Conservation (phyloP, 2,329 filamentous ascomycete species). For the Fusarium sp. region DNA sequence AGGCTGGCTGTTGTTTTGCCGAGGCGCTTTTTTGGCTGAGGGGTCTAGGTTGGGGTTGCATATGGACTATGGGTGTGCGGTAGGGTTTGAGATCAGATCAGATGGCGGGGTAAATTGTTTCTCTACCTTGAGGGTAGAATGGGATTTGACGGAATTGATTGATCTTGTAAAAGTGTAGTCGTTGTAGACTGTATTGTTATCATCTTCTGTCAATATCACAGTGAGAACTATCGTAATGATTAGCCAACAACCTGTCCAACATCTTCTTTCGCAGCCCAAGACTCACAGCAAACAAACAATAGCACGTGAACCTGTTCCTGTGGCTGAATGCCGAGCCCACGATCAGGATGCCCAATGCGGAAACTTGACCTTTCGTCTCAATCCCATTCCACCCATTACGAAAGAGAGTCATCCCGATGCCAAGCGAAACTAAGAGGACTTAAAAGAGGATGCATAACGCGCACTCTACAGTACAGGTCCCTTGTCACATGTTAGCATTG, state of each 20-base stretch:
- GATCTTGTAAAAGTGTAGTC: not conserved
- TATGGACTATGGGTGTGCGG: conserved; percentile 14
- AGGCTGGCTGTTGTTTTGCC: conserved; percentile 6
- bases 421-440: not conserved
- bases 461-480: not conserved
- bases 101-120: conserved; percentile 20
- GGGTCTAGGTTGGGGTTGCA: conserved; percentile 12
- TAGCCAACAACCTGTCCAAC: not conserved
- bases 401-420: not conserved
- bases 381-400: not conserved
- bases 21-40: conserved; percentile 22
- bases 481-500: not conserved
- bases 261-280: not conserved
- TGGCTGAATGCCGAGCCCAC: conserved; percentile 11
- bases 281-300: not conserved
- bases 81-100: conserved; percentile 9
- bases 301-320: conserved; percentile 2
- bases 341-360: conserved; percentile 39
- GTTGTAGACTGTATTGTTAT: not conserved
- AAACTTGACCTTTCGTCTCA: conserved; percentile 10
- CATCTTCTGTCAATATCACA: not conserved
- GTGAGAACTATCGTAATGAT: not conserved
- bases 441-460: not conserved
- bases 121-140: not conserved
- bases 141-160: not conserved